Base-by-base conservation (phyloP, 2,329 filamentous ascomycete genomes). In the Calonectria fujianensis region DNA sequence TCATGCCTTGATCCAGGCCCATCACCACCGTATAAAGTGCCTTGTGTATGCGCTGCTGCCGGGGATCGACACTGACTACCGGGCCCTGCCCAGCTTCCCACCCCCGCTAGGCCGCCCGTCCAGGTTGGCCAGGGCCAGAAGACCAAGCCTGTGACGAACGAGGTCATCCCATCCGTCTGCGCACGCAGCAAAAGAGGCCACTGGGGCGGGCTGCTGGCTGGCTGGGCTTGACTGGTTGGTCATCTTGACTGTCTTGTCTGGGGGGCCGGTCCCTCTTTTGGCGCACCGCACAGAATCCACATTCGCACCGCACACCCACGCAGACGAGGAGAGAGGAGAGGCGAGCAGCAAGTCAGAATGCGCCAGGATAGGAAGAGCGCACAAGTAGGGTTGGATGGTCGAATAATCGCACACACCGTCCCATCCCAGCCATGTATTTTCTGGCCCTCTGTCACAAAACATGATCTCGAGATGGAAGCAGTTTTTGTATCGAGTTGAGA, bases 11-110 rank as follows among this genome's bases (percentile, higher is more conserved):
- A 74, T 69, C 72, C 65, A 61, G 72, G 66, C 61, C 41, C 59
- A 64, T 70, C 70, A 65, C 63, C 61, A 70, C 73, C 73, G 73
- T 75, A 70, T 64, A 67, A 59, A 73, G 65, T 59, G 61, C 66
- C 35, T 69, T 57, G 14, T 72, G 59, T 69, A 69, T 75, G 73
- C 73, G 57, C 73, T 70, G 73, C 69, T 69, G 74, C 74, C 68
- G 70, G 67, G 70, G 74, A 75, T 75, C 74, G 74, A 75, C 74
- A 74, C 65, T 69, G 67, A 74, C 64, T 75, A 74, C 74, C 74
- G 70, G 71, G 48, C 65, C 63, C 41, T 74, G 51, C 70, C 54
- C 64, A 68, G 70, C 70, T 64, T 50, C 63, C 48, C 35, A 14
- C 65, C 70, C 65, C 72, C 51, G 68, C 52, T 70, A 51, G 59